Percentiles rank a stretch among this genome's conserved stretches.
phyloP scores from a whole-genome alignment of 495 filamentous ascomycete species.

The Penicillium lagena region DNA sequence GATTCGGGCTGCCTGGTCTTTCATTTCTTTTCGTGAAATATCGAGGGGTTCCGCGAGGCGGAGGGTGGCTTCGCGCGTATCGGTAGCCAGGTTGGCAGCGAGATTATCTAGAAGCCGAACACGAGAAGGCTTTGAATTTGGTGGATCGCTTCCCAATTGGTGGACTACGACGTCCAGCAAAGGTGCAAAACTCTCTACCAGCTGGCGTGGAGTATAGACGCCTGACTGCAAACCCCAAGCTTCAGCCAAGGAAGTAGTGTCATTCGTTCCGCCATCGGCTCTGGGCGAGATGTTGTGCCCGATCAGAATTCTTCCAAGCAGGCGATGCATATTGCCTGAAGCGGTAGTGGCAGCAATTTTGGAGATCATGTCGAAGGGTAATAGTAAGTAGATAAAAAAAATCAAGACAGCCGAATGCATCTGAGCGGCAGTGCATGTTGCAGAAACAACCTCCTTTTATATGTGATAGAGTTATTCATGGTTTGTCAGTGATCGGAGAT shows the following conservation, averaged over 20 bases:
- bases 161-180: constrained; percentile 21
- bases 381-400: neutral
- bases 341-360: neutral
- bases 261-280: neutral
- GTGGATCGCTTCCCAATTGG: constrained; percentile 16
- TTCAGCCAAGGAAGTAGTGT: constrained; percentile 1
- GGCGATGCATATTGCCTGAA: constrained; percentile 1
- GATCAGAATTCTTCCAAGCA: neutral
- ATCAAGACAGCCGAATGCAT: neutral
- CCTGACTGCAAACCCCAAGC: constrained; percentile 9
- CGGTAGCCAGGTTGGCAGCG: constrained; percentile 17
- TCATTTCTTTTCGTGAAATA: constrained; percentile 16
- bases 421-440: too few relatives aligned
- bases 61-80: constrained; percentile 24
- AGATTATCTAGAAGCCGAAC: constrained; percentile 20
- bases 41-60: constrained; percentile 10
- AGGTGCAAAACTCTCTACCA: constrained; percentile 20
- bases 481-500: neutral
- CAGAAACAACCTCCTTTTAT: too few relatives aligned
- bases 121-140: constrained; percentile 6
- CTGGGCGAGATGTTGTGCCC: neutral
- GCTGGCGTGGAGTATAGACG: constrained; percentile 21
- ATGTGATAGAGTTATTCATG: neutral
- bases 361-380: neutral
- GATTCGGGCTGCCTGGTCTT: constrained; percentile 19